A percentile compares a stretch with the other conserved stretches of the same genome.
Conservation (phyloP, 1,284 basidiomycete species). For the Peniophora sp. region DNA sequence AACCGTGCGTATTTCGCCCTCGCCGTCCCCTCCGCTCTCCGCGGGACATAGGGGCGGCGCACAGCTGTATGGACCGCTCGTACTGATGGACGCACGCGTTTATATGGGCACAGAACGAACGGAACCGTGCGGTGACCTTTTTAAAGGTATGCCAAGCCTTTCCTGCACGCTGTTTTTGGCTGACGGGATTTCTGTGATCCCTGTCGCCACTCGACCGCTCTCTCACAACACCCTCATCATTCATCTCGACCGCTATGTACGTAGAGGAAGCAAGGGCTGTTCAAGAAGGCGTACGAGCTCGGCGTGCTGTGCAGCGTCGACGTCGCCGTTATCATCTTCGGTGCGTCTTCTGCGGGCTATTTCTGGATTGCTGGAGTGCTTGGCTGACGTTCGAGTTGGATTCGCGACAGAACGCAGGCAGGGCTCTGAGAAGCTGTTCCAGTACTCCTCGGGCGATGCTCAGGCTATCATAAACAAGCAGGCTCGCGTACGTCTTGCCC, state of each 20-base stretch:
- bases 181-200: conserved; percentile 7
- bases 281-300: conserved; percentile 88
- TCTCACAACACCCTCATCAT: conserved; percentile 11
- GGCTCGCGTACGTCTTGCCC: conserved; percentile 29
- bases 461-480: conserved; percentile 39
- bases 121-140: conserved; percentile 87
- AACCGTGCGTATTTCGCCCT: conserved; percentile 41
- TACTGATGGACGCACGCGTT: conserved; percentile 9
- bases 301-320: conserved; percentile 71
- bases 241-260: too few relatives aligned
- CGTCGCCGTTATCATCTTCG: conserved; percentile 64
- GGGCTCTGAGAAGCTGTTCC: conserved; percentile 49
- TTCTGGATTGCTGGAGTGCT: conserved; percentile 14
- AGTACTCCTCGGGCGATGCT: conserved; percentile 49
- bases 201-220: conserved; percentile 13
- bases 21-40: not conserved
- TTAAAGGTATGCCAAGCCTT: conserved; percentile 52
- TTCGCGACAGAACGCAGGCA: conserved; percentile 31
- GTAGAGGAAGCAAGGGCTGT: conserved; percentile 81
- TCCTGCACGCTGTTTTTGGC: conserved; percentile 29
- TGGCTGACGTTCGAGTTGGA: not conserved
- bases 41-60: too few relatives aligned
- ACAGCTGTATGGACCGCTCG: conserved; percentile 6
- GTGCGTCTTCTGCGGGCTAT: conserved; percentile 21
- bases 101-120: conserved; percentile 60